A percentile compares a stretch with the other conserved stretches of the same genome.
Evolutionary conservation across 2,329 filamentous ascomycete genomes (phyloP).

Genomic region (Xylariaceae sp.): DNA sequence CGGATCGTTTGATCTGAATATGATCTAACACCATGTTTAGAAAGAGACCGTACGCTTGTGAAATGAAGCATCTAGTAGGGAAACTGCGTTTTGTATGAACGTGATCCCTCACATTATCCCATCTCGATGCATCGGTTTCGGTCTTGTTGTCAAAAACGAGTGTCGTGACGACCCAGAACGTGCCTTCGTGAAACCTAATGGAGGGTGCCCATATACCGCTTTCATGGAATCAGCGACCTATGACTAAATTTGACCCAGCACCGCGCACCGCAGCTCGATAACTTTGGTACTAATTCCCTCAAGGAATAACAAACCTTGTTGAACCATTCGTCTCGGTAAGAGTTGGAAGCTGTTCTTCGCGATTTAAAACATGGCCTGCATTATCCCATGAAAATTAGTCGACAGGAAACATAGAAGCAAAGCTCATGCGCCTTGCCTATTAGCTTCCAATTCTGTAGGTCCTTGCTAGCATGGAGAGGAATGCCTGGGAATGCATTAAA

Average conservation of each 20-base stretch:
- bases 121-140: slow-evolving; percentile 29
- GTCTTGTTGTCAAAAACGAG: slow-evolving; percentile 34
- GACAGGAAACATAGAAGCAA: slow-evolving; percentile 1
- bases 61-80: not conserved
- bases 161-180: slow-evolving; percentile 44
- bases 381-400: not conserved
- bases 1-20: slow-evolving; percentile 42
- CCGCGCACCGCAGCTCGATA: not conserved
- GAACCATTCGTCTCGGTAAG: slow-evolving; percentile 29
- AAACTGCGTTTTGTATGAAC: too few relatives aligned
- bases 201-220: slow-evolving; percentile 48
- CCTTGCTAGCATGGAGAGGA: slow-evolving; percentile 41
- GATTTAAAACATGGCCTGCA: slow-evolving; percentile 27
- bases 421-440: slow-evolving; percentile 24
- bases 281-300: slow-evolving; percentile 7
- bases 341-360: slow-evolving; percentile 25
- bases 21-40: slow-evolving; percentile 30
- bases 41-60: not conserved
- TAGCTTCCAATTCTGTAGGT: slow-evolving; percentile 39
- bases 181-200: slow-evolving; percentile 38
- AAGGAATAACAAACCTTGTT: slow-evolving; percentile 24
- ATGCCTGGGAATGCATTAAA: slow-evolving; percentile 44
- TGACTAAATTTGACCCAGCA: not conserved
- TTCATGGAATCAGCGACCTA: not conserved
- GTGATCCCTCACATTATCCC: slow-evolving; percentile 28